A percentile compares a stretch with the other conserved stretches of the same genome.
phyloP scores from a whole-genome alignment of 1,139 yeast genomes.

The Nadsonia starkeyi-henricii region DNA sequence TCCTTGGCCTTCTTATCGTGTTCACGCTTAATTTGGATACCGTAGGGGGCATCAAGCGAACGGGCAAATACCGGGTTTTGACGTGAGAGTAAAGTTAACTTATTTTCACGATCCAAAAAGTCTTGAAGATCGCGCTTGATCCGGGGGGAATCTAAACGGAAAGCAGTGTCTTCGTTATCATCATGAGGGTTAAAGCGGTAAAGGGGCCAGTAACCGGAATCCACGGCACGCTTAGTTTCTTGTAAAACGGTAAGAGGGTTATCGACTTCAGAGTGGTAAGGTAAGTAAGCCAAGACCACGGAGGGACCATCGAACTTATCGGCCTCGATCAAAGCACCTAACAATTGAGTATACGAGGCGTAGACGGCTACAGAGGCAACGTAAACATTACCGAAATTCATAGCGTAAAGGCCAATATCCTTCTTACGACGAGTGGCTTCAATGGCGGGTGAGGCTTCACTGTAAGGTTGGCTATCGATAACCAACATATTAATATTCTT shows the following conservation, averaged over 20 bases:
- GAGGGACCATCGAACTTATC: constrained; percentile 83
- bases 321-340: constrained; percentile 84
- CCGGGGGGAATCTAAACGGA: constrained; percentile 73
- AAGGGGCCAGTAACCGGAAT: constrained; percentile 90
- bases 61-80: constrained; percentile 67
- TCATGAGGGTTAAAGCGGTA: constrained; percentile 66
- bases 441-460: constrained; percentile 22
- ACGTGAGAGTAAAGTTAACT: constrained; percentile 57
- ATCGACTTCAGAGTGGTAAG: constrained; percentile 53
- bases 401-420: constrained; percentile 88
- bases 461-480: constrained; percentile 83
- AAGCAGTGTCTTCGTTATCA: constrained; percentile 36
- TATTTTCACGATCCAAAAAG: constrained; percentile 83
- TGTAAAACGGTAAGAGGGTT: constrained; percentile 62
- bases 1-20: constrained; percentile 62
- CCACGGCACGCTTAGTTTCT: constrained; percentile 84
- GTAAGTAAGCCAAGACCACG: constrained; percentile 77
- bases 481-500: constrained; percentile 72
- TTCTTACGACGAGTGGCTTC: constrained; percentile 47
- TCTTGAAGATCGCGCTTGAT: constrained; percentile 63
- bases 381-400: constrained; percentile 82
- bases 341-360: constrained; percentile 82
- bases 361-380: constrained; percentile 94
- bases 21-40: constrained; percentile 43
- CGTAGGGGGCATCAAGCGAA: constrained; percentile 49